These are phyloP conservation scores for Colletotrichum noveboracense DNA, from an alignment of 2,329 filamentous ascomycete species.

Conservation along the genomic window DNA sequence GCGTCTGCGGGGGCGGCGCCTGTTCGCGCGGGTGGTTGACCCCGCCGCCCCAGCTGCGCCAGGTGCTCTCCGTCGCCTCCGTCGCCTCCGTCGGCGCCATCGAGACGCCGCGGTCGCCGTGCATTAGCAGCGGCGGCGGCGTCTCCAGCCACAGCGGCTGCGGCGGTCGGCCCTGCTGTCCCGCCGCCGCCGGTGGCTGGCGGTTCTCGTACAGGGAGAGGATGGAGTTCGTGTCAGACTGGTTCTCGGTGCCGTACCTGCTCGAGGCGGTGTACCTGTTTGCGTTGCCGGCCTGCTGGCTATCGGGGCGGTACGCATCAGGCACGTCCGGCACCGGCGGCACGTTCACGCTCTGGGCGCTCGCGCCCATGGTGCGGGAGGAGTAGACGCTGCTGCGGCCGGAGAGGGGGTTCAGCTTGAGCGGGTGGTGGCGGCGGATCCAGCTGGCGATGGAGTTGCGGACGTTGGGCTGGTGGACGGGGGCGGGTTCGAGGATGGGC, in stretches of 20 bases:
- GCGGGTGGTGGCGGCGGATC: constrained; percentile 28
- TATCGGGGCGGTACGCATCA: background rate
- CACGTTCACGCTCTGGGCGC: background rate
- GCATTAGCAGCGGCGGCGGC: background rate
- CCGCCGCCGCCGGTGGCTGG: background rate
- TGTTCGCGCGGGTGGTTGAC: constrained; percentile 4
- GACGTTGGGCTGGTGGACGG: constrained; percentile 21
- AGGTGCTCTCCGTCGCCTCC: constrained; percentile 19
- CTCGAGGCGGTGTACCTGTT: background rate
- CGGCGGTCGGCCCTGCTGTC: background rate
- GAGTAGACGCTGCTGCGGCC: constrained; percentile 18
- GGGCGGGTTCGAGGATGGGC: constrained; percentile 17
- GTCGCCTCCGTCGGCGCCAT: constrained; percentile 21
- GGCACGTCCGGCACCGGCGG: constrained; percentile 14
- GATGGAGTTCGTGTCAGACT: background rate
- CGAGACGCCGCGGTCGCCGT: constrained; percentile 12
- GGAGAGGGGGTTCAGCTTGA: constrained; percentile 25
- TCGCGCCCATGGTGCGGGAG: background rate
- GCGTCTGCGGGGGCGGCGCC: background rate
- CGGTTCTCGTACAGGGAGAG: constrained; percentile 7
- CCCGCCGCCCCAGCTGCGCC: constrained; percentile 21
- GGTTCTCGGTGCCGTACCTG: background rate
- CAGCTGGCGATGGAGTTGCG: constrained; percentile 28
- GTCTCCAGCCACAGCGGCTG: background rate
- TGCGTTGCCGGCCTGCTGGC: background rate